Percentiles rank a stretch among this genome's conserved stretches.
These are phyloP conservation scores for Cicer pinnatifidum DNA, from an alignment of 306 rosid species.

Conservation along the genomic window DNA sequence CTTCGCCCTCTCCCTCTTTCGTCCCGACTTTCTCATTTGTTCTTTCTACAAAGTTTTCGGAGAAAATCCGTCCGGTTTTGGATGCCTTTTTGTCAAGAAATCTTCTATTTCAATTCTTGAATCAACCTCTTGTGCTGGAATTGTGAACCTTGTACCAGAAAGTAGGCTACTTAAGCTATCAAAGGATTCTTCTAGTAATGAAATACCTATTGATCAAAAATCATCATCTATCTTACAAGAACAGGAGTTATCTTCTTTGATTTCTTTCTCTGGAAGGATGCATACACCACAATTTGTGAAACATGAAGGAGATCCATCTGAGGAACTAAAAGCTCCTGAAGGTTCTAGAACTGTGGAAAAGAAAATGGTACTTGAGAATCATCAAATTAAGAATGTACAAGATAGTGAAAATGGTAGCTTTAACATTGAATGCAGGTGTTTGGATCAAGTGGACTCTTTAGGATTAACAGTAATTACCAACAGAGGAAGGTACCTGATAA, in stretches of 20 bases:
- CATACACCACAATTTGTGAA: conserved; percentile 39
- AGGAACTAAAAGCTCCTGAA: conserved; percentile 45
- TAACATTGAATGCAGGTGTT: conserved; percentile 66
- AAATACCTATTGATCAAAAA: conserved; percentile 51
- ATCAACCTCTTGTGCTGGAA: conserved; percentile 66
- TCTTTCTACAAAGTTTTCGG: conserved; percentile 91
- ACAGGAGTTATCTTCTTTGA: conserved; percentile 54
- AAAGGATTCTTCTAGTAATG: conserved; percentile 64
- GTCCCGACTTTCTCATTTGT: conserved; percentile 85
- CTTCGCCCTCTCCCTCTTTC: conserved; percentile 80
- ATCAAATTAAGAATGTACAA: conserved; percentile 32
- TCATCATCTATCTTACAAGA: conserved; percentile 51
- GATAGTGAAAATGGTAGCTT: conserved; percentile 47
- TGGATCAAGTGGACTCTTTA: conserved; percentile 85
- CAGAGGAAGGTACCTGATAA: conserved; percentile 82
- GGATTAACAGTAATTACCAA: conserved; percentile 63
- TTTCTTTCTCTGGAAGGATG: conserved; percentile 76
- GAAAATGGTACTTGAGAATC: conserved; percentile 43
- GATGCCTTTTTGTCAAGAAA: conserved; percentile 89
- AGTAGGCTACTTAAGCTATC: conserved; percentile 48
- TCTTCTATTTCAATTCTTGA: conserved; percentile 68
- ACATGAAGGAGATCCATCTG: conserved; percentile 51
- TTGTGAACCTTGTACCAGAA: conserved; percentile 78
- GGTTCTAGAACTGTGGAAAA: conserved; percentile 47
- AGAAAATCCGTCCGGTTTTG: conserved; percentile 93